Evolutionary conservation across 2,329 filamentous ascomycete genomes (phyloP).

Genomic region (Teratosphaeria nubilosa): DNA sequence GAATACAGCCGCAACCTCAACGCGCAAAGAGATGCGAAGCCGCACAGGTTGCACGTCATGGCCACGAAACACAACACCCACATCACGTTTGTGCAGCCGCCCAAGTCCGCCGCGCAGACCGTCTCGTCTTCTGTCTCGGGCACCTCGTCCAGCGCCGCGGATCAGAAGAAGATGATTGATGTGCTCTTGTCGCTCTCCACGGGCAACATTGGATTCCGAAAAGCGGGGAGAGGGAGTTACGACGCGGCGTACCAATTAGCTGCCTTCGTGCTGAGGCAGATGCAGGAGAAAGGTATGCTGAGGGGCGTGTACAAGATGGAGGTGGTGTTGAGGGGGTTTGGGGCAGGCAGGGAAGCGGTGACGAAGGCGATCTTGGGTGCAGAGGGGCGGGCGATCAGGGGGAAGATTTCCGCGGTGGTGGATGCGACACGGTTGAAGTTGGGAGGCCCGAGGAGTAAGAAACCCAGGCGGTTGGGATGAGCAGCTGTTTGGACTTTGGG

Average conservation of each 20-base stretch:
- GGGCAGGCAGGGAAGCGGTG: constrained; percentile 75
- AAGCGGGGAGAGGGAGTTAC: constrained; percentile 69
- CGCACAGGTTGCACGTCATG: constrained; percentile 81
- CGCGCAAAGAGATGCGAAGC: constrained; percentile 21
- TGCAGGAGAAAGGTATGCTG: constrained; percentile 72
- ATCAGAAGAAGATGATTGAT: constrained; percentile 34
- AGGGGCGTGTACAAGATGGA: constrained; percentile 68
- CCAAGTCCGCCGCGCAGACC: constrained; percentile 17
- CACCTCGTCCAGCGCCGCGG: constrained; percentile 41
- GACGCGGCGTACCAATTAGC: constrained; percentile 88
- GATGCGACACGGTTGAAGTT: constrained; percentile 91
- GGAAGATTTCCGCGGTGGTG: constrained; percentile 66
- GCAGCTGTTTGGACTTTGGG: not conserved
- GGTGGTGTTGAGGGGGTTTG: constrained; percentile 75
- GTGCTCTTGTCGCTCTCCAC: constrained; percentile 70
- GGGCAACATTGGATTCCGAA: constrained; percentile 86
- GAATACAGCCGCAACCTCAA: constrained; percentile 10
- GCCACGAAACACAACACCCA: constrained; percentile 91
- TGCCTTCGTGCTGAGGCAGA: constrained; percentile 70
- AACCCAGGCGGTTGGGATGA: constrained; percentile 67
- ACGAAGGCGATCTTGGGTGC: constrained; percentile 79
- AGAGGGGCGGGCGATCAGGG: constrained; percentile 67
- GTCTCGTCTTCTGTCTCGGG: constrained; percentile 15
- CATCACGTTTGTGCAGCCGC: constrained; percentile 74
- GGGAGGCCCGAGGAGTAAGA: constrained; percentile 80